These are phyloP conservation scores for Venturia pyrina DNA, from an alignment of 2,329 filamentous ascomycete genomes.

Conservation along the genomic window DNA sequence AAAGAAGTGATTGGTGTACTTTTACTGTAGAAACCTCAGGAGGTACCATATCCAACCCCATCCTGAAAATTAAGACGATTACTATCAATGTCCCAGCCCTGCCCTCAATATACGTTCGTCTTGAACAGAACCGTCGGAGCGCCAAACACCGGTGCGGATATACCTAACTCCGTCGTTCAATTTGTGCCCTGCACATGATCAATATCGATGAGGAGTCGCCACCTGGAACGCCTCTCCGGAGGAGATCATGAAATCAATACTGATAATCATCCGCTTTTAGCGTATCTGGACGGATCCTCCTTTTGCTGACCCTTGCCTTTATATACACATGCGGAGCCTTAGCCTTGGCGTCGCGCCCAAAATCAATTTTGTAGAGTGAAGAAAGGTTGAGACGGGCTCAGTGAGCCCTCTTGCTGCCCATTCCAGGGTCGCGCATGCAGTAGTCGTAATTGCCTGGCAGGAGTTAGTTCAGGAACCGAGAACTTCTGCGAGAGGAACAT, in stretches of 20 bases:
- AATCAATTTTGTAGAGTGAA: neutral
- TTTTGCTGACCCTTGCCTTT: too few relatives aligned
- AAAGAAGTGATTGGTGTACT: too few relatives aligned
- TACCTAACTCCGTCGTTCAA: neutral
- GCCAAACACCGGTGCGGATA: neutral
- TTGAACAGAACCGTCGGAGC: neutral
- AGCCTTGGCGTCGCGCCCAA: neutral
- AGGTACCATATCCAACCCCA: too few relatives aligned
- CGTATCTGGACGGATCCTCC: too few relatives aligned
- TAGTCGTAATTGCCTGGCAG: conserved; percentile 17
- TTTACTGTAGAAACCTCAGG: too few relatives aligned
- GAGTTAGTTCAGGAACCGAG: neutral
- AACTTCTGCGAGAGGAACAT: too few relatives aligned
- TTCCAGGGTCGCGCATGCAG: conserved; percentile 18
- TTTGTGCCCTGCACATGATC: neutral
- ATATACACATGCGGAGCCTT: too few relatives aligned
- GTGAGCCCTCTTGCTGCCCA: neutral
- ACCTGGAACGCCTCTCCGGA: neutral
- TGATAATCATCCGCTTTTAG: too few relatives aligned
- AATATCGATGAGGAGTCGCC: neutral
- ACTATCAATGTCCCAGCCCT: neutral
- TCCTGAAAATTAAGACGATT: neutral
- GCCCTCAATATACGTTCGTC: neutral
- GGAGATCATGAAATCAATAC: too few relatives aligned
- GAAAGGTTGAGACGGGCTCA: neutral